phyloP scores from a whole-genome alignment of 2,329 filamentous ascomycete species.

The Scedosporium boydii region DNA sequence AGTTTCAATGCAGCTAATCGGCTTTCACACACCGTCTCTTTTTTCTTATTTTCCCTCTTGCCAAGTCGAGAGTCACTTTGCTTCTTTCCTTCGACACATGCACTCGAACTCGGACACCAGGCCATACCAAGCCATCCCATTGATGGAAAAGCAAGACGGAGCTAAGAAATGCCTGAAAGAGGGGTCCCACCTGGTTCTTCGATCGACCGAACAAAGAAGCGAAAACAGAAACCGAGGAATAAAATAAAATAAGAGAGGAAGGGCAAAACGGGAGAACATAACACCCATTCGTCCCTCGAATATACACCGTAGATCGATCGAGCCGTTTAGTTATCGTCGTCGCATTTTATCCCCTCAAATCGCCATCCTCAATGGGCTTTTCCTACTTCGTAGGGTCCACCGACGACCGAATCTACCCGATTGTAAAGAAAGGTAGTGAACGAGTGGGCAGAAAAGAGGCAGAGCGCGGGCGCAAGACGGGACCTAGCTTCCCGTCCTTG shows the following conservation, averaged over 20 bases:
- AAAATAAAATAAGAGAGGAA: too few species aligned
- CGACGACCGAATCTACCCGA: conserved; percentile 5
- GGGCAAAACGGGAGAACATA: too few species aligned
- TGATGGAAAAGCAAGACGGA: not conserved
- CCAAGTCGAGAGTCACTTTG: not conserved
- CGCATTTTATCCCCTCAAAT: not conserved
- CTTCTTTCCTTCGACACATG: not conserved
- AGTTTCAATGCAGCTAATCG: not conserved
- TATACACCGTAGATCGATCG: not conserved
- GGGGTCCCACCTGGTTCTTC: not conserved
- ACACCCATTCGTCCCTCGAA: too few species aligned
- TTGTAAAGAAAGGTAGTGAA: not conserved
- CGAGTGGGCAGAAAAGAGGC: not conserved
- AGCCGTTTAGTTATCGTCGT: not conserved
- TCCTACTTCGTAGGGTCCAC: not conserved
- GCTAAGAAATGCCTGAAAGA: not conserved
- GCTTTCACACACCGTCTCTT: not conserved
- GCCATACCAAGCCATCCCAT: not conserved
- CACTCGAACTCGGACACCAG: not conserved
- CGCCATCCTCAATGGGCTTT: not conserved
- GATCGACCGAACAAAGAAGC: not conserved
- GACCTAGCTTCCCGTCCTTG: not conserved
- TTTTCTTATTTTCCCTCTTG: not conserved
- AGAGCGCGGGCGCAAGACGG: not conserved
- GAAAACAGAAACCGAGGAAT: too few species aligned